phyloP scores from a whole-genome alignment of 164 flowering plant species.

The Dillenia turbinata region DNA sequence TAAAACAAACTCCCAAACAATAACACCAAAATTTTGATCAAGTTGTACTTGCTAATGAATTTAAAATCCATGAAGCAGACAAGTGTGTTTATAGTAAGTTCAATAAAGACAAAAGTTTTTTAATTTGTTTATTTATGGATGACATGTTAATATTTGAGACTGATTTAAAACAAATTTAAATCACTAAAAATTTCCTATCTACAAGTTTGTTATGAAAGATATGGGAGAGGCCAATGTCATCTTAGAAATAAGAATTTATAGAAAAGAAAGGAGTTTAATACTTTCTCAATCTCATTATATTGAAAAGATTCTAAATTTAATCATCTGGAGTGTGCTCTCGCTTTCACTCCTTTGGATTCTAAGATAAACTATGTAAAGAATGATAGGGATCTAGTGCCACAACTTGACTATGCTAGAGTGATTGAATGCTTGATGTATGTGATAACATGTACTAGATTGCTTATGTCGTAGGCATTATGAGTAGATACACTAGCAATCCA shows the following conservation, averaged over 20 bases:
- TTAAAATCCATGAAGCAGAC: background rate
- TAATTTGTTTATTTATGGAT: background rate
- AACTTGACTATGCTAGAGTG: background rate
- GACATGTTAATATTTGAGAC: background rate
- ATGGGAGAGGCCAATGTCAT: background rate
- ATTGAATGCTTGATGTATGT: background rate
- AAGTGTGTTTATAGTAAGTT: background rate
- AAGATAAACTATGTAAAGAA: background rate
- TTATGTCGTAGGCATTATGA: too few species aligned
- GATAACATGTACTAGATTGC: background rate
- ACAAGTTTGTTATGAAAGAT: background rate
- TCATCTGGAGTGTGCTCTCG: background rate
- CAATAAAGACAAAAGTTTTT: background rate
- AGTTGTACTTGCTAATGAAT: background rate
- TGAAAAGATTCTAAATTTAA: background rate
- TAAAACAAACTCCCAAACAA: conserved; percentile 6
- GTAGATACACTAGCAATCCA: too few species aligned
- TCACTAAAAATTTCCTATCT: background rate
- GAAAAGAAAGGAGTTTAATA: background rate
- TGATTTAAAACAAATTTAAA: background rate
- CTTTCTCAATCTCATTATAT: background rate
- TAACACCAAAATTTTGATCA: conserved; percentile 5
- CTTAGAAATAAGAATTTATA: background rate
- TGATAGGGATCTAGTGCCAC: background rate
- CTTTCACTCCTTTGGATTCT: background rate